Conservation (phyloP, 2,329 filamentous ascomycete species). For the Xylariaceae sp. region DNA sequence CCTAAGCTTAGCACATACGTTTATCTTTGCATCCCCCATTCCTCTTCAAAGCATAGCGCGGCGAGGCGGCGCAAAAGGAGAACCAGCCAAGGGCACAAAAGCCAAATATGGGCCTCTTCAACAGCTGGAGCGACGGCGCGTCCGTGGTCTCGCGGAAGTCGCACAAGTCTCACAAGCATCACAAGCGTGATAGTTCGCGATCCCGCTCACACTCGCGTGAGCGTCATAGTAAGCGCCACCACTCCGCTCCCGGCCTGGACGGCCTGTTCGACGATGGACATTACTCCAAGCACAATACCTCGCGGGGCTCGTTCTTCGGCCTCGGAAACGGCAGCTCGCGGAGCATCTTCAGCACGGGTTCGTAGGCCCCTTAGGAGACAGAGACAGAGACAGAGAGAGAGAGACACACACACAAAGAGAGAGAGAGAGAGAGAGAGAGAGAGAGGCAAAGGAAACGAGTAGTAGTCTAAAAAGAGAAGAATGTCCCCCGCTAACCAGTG, state of each 20-base stretch:
- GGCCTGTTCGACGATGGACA: conserved; percentile 22
- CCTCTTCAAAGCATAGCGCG: too few species aligned
- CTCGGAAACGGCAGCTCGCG: conserved; percentile 30
- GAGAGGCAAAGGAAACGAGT: not conserved
- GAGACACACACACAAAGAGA: conserved; percentile 3
- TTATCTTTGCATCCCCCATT: too few species aligned
- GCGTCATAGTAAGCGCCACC: conserved; percentile 27
- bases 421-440: not conserved
- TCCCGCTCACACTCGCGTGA: conserved; percentile 21
- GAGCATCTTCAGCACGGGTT: conserved; percentile 32
- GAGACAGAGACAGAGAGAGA: not conserved
- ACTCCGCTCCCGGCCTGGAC: conserved; percentile 19
- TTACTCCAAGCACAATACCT: conserved; percentile 25
- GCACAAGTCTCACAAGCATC: conserved; percentile 21
- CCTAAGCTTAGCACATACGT: too few species aligned
- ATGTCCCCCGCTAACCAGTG: conserved; percentile 1
- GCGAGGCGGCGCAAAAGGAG: too few species aligned
- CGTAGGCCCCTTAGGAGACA: not conserved
- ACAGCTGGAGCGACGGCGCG: conserved; percentile 27
- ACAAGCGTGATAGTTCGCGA: conserved; percentile 21
- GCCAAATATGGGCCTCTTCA: conserved; percentile 29
- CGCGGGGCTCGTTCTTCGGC: conserved; percentile 29
- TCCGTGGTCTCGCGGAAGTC: conserved; percentile 32
- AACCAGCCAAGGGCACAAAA: too few species aligned
- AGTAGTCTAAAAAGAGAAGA: not conserved